These are phyloP conservation scores for Colletotrichum endophyticum DNA, from an alignment of 2,329 filamentous ascomycete genomes.

Conservation along the genomic window DNA sequence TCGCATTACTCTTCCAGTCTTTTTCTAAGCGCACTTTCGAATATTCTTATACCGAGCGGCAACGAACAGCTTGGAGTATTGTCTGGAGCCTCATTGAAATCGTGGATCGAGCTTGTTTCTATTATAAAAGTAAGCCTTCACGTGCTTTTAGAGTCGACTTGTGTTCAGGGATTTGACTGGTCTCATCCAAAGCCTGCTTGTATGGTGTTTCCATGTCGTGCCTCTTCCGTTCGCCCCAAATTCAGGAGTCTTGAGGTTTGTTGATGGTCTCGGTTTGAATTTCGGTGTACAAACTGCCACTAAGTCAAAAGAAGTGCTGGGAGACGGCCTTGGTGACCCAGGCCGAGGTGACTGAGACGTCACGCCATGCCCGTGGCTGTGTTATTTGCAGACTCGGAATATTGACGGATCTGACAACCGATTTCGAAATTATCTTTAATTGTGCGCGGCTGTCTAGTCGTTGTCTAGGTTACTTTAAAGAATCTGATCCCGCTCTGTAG, in stretches of 20 bases:
- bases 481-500: not conserved
- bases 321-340: not conserved
- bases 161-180: accelerated
- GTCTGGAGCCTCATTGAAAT: not conserved
- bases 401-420: not conserved
- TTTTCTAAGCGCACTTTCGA: accelerated
- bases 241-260: not conserved
- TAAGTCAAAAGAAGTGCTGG: not conserved
- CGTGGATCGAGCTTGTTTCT: not conserved
- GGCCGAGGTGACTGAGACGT: not conserved
- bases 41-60: not conserved
- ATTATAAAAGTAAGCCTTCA: not conserved
- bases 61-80: not conserved
- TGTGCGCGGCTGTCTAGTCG: not conserved
- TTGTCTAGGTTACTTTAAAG: not conserved
- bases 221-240: not conserved
- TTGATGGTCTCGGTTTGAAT: not conserved
- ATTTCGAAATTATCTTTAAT: too few relatives aligned
- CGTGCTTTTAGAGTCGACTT: not conserved
- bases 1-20: too few relatives aligned
- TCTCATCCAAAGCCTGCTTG: not conserved
- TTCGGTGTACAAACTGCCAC: not conserved
- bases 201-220: not conserved
- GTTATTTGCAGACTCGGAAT: not conserved
- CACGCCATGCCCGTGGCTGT: not conserved